A percentile compares a stretch with the other conserved stretches of the same genome.
These are phyloP conservation scores for Ophiostoma quercus DNA, from an alignment of 2,329 filamentous ascomycete species.

Conservation along the genomic window DNA sequence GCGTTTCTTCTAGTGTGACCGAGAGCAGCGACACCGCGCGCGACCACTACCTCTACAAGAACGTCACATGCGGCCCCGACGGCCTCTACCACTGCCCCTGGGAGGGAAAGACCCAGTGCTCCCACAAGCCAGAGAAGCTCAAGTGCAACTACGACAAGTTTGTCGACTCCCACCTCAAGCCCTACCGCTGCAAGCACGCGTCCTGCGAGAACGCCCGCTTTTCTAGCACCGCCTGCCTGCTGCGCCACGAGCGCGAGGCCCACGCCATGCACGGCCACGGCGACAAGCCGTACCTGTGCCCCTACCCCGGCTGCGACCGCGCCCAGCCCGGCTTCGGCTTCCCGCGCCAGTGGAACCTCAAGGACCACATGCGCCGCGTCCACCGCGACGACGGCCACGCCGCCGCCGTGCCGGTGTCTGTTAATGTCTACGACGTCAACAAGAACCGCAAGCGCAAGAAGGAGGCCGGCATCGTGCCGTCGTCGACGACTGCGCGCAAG, in stretches of 20 bases:
- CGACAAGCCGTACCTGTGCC: constrained; percentile 85
- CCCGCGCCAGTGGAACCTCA: constrained; percentile 89
- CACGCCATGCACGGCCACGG: constrained; percentile 94
- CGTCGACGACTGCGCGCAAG: constrained; percentile 31
- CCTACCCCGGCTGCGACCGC: constrained; percentile 81
- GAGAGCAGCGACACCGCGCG: constrained; percentile 43
- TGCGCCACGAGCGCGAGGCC: constrained; percentile 91
- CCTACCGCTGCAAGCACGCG: constrained; percentile 85
- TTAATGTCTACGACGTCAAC: constrained; percentile 25
- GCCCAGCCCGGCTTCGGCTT: constrained; percentile 80
- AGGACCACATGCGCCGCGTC: constrained; percentile 95
- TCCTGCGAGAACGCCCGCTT: constrained; percentile 82
- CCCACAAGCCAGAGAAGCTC: constrained; percentile 88
- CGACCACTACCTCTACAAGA: constrained; percentile 67
- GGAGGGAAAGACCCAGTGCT: constrained; percentile 65
- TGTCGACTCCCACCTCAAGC: constrained; percentile 92
- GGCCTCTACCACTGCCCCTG: constrained; percentile 93
- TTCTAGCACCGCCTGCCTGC: constrained; percentile 89
- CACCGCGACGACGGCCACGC: constrained; percentile 57
- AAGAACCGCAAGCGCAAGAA: constrained; percentile 57
- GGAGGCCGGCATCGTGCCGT: constrained; percentile 37
- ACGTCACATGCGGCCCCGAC: constrained; percentile 58
- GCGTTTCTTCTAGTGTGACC: constrained; percentile 19
- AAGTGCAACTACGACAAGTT: constrained; percentile 99
- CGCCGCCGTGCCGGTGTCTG: background rate